Base-by-base conservation (phyloP, 805 yeast species). In the Candida verbasci region DNA sequence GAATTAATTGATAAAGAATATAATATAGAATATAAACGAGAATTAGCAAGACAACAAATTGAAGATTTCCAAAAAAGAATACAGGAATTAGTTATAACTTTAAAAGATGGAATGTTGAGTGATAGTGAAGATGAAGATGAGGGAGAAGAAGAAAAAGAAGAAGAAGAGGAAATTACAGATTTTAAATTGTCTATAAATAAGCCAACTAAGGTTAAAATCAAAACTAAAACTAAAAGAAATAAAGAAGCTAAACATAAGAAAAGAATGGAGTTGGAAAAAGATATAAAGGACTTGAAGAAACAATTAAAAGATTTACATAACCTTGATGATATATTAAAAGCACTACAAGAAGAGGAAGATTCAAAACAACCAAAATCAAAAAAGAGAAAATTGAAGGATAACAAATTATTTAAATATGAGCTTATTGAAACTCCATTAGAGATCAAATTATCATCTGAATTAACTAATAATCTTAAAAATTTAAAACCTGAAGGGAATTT, bases 401-500 rank as follows among this genome's bases (percentile, higher is more conserved):
- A 53, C 44, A 60, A 67, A 38, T 65, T 72, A 37, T 63, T 68
- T 44, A 73, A 69, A 42, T 68, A 72, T 44, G 59, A 57, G 24
- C 52, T 62, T 9, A 47, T 68, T 34, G 70, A 70, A 35, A 57
- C 56, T 11, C 71, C 72, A n/a, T 51, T 76, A 37, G 81, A 91
- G 50, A 82, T 93, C 18, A 91, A 93, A 62, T 73, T 93, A 35
- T 77, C 94, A 17, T 91, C 86, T 53, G 98, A 93, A 60, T 71
- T 93, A 45, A 78, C 83, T 23, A 94, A 85, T 50, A 85, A 95
- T 11, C 68, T 93, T 49, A 77, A 96, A 57, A 76, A 79, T 44
- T 65, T 93, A 53, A 85, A 77, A 54, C 93, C 97, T 0, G 98
- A 93, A 64, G 97, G 97, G 12, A 86, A 82, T 55, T 63, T 86